Conservation (phyloP, 2,329 filamentous ascomycete genomes). For the Pochonia chlamydosporia region DNA sequence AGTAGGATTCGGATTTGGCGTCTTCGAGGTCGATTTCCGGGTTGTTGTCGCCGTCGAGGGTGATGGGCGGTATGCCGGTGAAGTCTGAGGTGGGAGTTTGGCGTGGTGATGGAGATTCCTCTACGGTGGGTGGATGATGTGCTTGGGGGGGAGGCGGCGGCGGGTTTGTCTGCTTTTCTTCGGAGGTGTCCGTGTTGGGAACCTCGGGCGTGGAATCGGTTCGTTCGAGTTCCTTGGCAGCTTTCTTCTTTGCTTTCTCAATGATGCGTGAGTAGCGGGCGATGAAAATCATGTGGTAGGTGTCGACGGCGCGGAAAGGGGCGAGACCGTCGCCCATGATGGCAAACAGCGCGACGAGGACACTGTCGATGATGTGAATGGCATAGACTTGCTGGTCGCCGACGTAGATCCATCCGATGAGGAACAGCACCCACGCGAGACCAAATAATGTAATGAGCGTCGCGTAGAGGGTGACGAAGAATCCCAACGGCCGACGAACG, state of each 20-base stretch:
- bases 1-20: constrained; percentile 28
- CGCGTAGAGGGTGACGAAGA: constrained; percentile 79
- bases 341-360: constrained; percentile 65
- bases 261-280: constrained; percentile 52
- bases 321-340: constrained; percentile 65
- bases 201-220: constrained; percentile 11
- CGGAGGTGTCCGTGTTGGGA: constrained; percentile 3
- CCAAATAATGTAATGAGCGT: constrained; percentile 79
- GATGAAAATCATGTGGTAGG: constrained; percentile 83
- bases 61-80: background rate
- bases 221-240: background rate
- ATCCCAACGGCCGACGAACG: constrained; percentile 68
- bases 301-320: constrained; percentile 73
- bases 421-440: constrained; percentile 82
- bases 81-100: no score
- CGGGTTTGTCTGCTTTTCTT: background rate
- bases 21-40: constrained; percentile 31
- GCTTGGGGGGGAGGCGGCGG: background rate
- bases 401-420: constrained; percentile 86
- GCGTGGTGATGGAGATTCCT: no score
- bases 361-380: constrained; percentile 65
- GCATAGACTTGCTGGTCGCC: constrained; percentile 64
- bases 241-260: constrained; percentile 36
- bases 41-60: constrained; percentile 17
- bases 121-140: background rate